Evolutionary conservation across 768 basidiomycete species (phyloP), one percentile per base, ranked within the genome.

Genomic region (Suillus americanus): DNA sequence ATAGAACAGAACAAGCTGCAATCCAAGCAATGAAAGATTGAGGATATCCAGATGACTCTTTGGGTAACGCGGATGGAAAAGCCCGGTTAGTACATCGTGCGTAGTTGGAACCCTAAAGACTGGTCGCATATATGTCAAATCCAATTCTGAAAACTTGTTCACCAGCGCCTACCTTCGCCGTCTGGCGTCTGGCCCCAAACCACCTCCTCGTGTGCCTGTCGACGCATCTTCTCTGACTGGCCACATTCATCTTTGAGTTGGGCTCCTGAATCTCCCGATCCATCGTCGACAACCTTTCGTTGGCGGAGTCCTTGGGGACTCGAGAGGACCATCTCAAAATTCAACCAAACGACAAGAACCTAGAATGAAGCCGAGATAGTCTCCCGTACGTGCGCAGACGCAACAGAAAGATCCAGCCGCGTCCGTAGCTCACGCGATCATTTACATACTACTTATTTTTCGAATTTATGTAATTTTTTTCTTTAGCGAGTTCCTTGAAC

Each of bases 101-200:
- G 95, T 97, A 23, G 94, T 92, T 13, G 95, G 95, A 51, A 97
- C 94, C 65, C 88, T 86, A 74, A 99, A 99, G 8, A 97, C 95
- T 98, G 67, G 57, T 59, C 62, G 12, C 35, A 62, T 56, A 64
- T 65, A 40, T 33, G 65, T 16, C 30, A 18, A 66, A 38, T 67
- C 64, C 61, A 61, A 60, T 60, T 30, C 5, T 35, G 46, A 63
- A 43, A 59, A 35, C 60, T 55, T 30, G 33, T 61, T 48, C 64
- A 33, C 59, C 50, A 33, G 48, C 23, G 71, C 81, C 48, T 68
- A 90, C 92, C 93, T 83, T 90, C 86, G 48, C 91, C 92, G 43
- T 81, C 73, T 18, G 91, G 91, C 0, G 93, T 95, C 77, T 94
- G 92, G 12, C 95, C 95, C 90, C 92, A 94, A 2, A 94, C 92